These are phyloP conservation scores for Lachnellula hyalina DNA, from an alignment of 2,329 filamentous ascomycete species.

Conservation along the genomic window DNA sequence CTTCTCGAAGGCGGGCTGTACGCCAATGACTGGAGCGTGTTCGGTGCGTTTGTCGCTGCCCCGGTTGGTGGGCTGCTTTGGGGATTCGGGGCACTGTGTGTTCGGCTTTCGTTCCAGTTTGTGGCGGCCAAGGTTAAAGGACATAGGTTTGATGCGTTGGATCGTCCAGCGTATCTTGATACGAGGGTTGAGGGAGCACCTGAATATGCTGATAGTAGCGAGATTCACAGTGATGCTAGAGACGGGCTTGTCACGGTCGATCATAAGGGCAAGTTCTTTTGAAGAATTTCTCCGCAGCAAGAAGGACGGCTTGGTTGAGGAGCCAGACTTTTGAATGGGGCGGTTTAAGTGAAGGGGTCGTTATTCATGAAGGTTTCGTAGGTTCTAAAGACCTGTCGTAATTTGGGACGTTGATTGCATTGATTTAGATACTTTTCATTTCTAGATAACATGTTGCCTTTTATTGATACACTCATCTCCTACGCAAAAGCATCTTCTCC, in stretches of 20 bases:
- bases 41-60: conserved; percentile 77
- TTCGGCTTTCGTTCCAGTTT: conserved; percentile 57
- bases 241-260: conserved; percentile 24
- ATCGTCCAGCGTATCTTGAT: conserved; percentile 42
- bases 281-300: neutral
- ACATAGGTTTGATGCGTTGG: conserved; percentile 60
- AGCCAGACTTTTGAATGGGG: too few relatives aligned
- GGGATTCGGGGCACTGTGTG: conserved; percentile 56
- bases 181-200: conserved; percentile 18
- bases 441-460: too few relatives aligned
- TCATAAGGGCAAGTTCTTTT: conserved; percentile 31
- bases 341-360: too few relatives aligned
- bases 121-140: conserved; percentile 52
- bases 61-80: conserved; percentile 71
- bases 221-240: conserved; percentile 17
- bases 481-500: too few relatives aligned
- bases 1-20: conserved; percentile 71
- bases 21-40: conserved; percentile 71
- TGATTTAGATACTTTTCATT: too few relatives aligned
- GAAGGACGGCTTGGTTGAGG: too few relatives aligned
- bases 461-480: too few relatives aligned
- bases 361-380: too few relatives aligned
- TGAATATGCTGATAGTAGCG: conserved; percentile 27
- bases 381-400: too few relatives aligned
- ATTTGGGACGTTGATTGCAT: too few relatives aligned